These are phyloP conservation scores for Aurantiochytrium sp. DNA, from an alignment of 108 stramenopile species.

Conservation along the genomic window DNA sequence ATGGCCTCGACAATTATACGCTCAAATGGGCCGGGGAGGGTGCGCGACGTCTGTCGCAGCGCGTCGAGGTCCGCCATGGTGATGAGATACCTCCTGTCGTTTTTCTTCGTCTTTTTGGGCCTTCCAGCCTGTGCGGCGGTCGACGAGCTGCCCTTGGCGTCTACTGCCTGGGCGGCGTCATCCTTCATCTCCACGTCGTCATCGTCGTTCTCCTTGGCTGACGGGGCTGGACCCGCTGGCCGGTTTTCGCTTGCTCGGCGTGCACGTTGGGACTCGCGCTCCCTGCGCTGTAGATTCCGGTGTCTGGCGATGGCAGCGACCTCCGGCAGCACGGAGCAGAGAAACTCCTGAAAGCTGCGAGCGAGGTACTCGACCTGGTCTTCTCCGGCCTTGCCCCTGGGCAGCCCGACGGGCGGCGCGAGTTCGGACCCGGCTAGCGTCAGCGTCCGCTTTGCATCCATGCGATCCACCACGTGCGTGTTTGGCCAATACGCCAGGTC, in stretches of 20 bases:
- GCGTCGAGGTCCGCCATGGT: background rate
- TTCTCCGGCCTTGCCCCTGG: background rate
- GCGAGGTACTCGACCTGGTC: background rate
- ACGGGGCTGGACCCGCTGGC: too few relatives aligned
- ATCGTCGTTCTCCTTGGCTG: background rate
- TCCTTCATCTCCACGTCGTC: background rate
- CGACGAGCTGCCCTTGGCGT: too few relatives aligned
- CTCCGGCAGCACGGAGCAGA: background rate
- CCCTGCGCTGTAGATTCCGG: background rate
- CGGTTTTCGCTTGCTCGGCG: background rate
- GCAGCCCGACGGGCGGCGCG: background rate
- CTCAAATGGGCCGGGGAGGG: background rate
- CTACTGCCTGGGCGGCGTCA: background rate
- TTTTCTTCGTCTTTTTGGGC: background rate
- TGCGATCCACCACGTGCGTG: background rate
- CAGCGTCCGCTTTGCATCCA: background rate
- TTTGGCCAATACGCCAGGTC: conserved; percentile 21
- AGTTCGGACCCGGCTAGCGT: background rate
- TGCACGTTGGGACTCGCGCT: background rate
- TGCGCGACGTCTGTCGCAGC: background rate
- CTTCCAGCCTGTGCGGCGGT: background rate
- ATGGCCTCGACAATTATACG: background rate
- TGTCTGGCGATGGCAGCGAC: background rate
- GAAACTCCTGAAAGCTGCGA: conserved; percentile 1
- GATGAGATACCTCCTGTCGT: background rate